A percentile compares a stretch with the other conserved stretches of the same genome.
Conservation (phyloP, 2,329 filamentous ascomycete species). For the Fusarium incarnatum region DNA sequence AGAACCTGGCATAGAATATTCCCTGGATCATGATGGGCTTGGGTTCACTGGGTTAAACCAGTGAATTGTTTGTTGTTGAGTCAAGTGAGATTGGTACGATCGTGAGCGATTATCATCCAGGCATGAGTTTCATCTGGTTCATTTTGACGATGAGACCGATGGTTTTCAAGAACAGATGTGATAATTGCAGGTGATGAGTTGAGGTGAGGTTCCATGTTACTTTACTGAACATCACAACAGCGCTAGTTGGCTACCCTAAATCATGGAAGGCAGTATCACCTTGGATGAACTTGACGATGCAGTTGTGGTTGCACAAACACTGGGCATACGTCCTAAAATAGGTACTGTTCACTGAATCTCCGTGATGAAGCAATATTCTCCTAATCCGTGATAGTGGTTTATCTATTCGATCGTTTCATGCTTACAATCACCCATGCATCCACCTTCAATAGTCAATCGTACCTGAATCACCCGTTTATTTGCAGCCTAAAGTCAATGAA, state of each 20-base stretch:
- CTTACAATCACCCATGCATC: background rate
- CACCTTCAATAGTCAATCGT: background rate
- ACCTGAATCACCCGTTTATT: background rate
- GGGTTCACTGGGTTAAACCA: conserved; percentile 30
- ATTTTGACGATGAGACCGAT: background rate
- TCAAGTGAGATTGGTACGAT: background rate
- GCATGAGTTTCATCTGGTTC: background rate
- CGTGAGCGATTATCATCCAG: background rate
- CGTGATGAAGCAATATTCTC: background rate
- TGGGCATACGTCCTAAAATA: background rate
- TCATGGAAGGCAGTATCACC: background rate
- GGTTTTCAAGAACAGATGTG: background rate
- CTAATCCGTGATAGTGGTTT: background rate
- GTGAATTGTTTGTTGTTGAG: background rate
- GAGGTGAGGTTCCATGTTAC: background rate
- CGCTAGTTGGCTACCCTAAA: conserved; percentile 27
- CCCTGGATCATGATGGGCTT: conserved; percentile 70
- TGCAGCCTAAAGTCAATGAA: conserved; percentile 18
- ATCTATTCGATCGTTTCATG: background rate
- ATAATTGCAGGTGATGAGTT: conserved; percentile 2
- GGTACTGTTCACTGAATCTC: background rate
- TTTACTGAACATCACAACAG: background rate
- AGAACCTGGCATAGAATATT: conserved; percentile 77
- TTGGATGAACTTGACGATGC: background rate
- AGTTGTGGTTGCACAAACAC: background rate